Base-by-base conservation (phyloP, 176 grass and related monocot genomes). In the Oryza punctata region DNA sequence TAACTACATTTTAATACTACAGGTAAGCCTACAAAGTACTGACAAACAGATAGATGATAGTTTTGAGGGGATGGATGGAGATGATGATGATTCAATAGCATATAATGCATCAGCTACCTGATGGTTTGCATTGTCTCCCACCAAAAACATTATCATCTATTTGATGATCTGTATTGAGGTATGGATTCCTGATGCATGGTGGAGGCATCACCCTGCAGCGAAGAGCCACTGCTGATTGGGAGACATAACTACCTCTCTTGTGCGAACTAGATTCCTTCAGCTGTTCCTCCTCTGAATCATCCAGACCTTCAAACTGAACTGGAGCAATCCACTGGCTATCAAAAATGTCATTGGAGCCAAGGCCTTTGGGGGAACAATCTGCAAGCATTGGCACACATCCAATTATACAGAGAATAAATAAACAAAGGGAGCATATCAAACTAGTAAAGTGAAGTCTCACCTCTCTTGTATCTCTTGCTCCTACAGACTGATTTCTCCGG, bases 181-280 rank as follows among this genome's bases (percentile, higher is more conserved):
- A 98, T 1, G 87, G 93, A 67, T 98, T 98, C 78, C 87, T 94
- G 78, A 98, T 91, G 37, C 96, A 98, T 3, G 93, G 93, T 4
- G 96, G 96, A 76, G 96, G 93, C 85, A 87, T 95, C 79, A 96
- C 91, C 74, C 91, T 83, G 81, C 91, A 92, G 41, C 96, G 91
- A 74, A 98, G 69, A 86, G 89, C 85, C 71, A 95, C 78, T 80
- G 91, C 96, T 28, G 91, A 93, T 47, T 90, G 81, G 7, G 96
- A 93, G 30, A 98, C 91, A 89, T 95, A 95, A 63, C 65, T 87
- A 29, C 85, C 71, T 68, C 81, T 95, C 87, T 85, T 95, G 40
- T 88, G 77, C 30, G 76, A 67, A 10, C 10, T 67, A 64, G 64
- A 75, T 78, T 83, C 77, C 12, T 74, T 60, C n/a, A 73, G 44